These are phyloP conservation scores for Aureobasidium leucospermi DNA, from an alignment of 2,329 filamentous ascomycete genomes.

Conservation along the genomic window DNA sequence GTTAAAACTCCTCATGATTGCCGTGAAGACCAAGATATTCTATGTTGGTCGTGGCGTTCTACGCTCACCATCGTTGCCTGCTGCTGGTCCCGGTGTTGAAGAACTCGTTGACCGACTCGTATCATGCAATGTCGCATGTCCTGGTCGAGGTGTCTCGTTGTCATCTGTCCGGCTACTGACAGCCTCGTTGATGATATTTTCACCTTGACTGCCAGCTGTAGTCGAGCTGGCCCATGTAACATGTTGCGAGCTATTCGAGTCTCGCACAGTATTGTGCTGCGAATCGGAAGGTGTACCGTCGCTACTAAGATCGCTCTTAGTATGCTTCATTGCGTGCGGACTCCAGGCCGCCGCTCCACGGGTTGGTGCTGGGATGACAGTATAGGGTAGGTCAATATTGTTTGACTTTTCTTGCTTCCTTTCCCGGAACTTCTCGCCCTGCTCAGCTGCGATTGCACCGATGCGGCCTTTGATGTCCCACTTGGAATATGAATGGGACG, in stretches of 20 bases:
- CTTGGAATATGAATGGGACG: slow-evolving; percentile 36
- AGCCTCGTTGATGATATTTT: neutral
- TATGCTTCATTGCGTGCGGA: slow-evolving; percentile 24
- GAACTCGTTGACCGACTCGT: neutral
- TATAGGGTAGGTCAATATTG: slow-evolving; percentile 44
- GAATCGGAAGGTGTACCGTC: neutral
- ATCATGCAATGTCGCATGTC: neutral
- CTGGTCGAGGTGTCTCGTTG: neutral
- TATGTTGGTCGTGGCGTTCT: neutral
- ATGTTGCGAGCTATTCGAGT: slow-evolving; percentile 6
- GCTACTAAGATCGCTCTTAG: neutral
- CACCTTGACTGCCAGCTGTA: slow-evolving; percentile 7
- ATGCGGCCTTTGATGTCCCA: slow-evolving; percentile 39
- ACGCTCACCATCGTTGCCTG: neutral
- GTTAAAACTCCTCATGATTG: neutral
- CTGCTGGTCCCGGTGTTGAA: neutral
- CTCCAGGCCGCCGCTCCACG: slow-evolving; percentile 47
- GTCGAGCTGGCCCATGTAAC: slow-evolving; percentile 11
- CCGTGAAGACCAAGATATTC: neutral
- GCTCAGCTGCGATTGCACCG: slow-evolving; percentile 43
- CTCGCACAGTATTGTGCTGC: neutral
- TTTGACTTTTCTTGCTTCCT: slow-evolving; percentile 31
- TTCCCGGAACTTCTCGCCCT: slow-evolving; percentile 37
- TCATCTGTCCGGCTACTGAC: neutral
- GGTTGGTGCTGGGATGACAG: slow-evolving; percentile 53